Evolutionary conservation across 345 rosid species (phyloP).

Genomic region (Moricandia arvensis): DNA sequence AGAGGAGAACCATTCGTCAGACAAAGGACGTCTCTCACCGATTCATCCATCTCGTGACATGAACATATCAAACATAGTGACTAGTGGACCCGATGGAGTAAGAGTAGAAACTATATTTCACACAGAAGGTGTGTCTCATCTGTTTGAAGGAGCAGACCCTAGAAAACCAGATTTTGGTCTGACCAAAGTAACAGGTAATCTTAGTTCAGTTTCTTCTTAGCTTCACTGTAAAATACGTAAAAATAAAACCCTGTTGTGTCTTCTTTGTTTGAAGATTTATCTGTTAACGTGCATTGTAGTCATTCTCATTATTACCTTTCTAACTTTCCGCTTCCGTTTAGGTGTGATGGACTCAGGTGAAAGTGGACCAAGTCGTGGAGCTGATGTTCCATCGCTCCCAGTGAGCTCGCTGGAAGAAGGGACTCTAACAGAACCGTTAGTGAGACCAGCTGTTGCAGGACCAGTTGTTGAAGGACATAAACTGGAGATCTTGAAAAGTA

Average conservation of each 20-base stretch:
- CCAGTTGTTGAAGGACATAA: slow-evolving; percentile 30
- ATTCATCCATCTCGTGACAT: slow-evolving; percentile 20
- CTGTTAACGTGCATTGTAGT: background rate
- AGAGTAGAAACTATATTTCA: slow-evolving; percentile 26
- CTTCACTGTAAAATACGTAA: background rate
- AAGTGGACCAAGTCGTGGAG: slow-evolving; percentile 9
- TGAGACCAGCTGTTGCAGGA: slow-evolving; percentile 6
- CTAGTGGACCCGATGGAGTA: slow-evolving; percentile 24
- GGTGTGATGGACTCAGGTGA: slow-evolving; percentile 17
- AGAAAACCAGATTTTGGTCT: slow-evolving; percentile 11
- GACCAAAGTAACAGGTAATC: slow-evolving; percentile 19
- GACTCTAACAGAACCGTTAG: slow-evolving; percentile 17
- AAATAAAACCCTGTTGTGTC: background rate
- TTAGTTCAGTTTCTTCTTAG: background rate
- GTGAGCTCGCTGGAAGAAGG: slow-evolving; percentile 23
- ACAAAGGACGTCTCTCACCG: slow-evolving; percentile 24
- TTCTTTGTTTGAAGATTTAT: slow-evolving; percentile 4
- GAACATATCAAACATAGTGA: slow-evolving; percentile 20
- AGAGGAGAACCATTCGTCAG: slow-evolving; percentile 21
- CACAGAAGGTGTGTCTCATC: slow-evolving; percentile 20
- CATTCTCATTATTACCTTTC: background rate
- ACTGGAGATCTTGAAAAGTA: slow-evolving; percentile 72
- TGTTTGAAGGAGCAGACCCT: slow-evolving; percentile 20
- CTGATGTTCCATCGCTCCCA: slow-evolving; percentile 12
- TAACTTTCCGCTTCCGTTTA: slow-evolving; percentile 1